These are phyloP conservation scores for Aspergillus sp. DNA, from an alignment of 2,329 filamentous ascomycete genomes.

Conservation along the genomic window DNA sequence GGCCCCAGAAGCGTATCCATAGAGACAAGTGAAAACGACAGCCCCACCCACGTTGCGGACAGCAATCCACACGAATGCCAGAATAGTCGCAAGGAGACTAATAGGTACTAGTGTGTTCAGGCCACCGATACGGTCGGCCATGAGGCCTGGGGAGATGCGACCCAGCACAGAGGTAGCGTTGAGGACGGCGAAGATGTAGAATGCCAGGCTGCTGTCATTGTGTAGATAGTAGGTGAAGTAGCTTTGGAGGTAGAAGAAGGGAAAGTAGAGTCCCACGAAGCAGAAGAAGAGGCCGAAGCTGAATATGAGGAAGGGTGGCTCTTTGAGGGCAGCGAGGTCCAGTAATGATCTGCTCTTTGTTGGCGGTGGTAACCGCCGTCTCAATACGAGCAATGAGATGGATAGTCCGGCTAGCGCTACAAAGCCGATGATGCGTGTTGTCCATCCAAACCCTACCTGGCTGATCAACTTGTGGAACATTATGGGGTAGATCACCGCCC, in stretches of 20 bases:
- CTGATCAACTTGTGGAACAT: constrained; percentile 60
- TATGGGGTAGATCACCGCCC: constrained; percentile 64
- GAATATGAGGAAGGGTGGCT: constrained; percentile 42
- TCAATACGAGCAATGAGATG: not conserved
- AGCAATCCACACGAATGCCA: constrained; percentile 39
- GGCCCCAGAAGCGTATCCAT: constrained; percentile 44
- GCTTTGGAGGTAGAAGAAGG: constrained; percentile 55
- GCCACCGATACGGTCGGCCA: constrained; percentile 54
- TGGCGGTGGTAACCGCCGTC: constrained; percentile 25
- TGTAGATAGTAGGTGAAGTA: constrained; percentile 53
- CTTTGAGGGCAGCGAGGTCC: constrained; percentile 39
- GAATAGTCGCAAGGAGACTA: constrained; percentile 27
- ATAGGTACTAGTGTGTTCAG: constrained; percentile 45
- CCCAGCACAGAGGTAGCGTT: constrained; percentile 57
- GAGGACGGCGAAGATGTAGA: constrained; percentile 62
- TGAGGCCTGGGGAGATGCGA: constrained; percentile 51
- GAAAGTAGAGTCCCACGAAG: constrained; percentile 48
- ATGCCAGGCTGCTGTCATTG: constrained; percentile 50
- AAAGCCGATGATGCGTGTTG: constrained; percentile 59
- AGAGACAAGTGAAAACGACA: constrained; percentile 36
- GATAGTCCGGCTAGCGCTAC: constrained; percentile 60
- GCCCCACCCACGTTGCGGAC: constrained; percentile 28
- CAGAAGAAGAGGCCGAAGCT: constrained; percentile 44
- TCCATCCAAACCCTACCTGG: constrained; percentile 57
- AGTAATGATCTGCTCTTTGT: constrained; percentile 32